phyloP scores from a whole-genome alignment of 208 protist genomes.

The Trypanosomatidae sp. region DNA sequence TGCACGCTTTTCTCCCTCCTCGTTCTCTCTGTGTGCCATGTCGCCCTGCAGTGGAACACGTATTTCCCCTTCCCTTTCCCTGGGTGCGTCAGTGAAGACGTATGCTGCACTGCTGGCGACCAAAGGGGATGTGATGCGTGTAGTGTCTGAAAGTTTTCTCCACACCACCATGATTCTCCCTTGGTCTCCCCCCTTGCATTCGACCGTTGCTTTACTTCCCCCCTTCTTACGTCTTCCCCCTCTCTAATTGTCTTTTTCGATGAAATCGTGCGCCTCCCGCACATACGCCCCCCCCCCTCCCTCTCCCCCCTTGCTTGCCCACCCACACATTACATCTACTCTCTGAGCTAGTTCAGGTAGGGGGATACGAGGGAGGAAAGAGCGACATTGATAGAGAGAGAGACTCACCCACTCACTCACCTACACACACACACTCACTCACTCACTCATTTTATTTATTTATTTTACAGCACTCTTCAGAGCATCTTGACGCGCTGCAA shows the following conservation, averaged over 20 bases:
- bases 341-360: neutral
- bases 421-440: neutral
- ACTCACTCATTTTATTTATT: neutral
- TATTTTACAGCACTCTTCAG: no score
- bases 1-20: neutral
- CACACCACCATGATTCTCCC: no score
- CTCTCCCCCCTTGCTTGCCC: neutral
- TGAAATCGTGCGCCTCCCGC: neutral
- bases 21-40: neutral
- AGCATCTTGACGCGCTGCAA: neutral
- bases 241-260: neutral
- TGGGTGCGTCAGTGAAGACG: neutral
- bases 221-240: neutral
- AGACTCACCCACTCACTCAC: neutral
- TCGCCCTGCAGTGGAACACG: neutral
- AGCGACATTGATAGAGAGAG: neutral
- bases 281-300: neutral
- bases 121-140: neutral
- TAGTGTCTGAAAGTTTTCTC: neutral
- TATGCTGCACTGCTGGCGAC: neutral
- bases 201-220: neutral
- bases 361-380: neutral
- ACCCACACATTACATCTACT: neutral
- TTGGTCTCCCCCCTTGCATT: neutral
- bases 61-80: neutral